Evolutionary conservation across 2,329 filamentous ascomycete genomes (phyloP).

Genomic region (Cladosporium sp.): DNA sequence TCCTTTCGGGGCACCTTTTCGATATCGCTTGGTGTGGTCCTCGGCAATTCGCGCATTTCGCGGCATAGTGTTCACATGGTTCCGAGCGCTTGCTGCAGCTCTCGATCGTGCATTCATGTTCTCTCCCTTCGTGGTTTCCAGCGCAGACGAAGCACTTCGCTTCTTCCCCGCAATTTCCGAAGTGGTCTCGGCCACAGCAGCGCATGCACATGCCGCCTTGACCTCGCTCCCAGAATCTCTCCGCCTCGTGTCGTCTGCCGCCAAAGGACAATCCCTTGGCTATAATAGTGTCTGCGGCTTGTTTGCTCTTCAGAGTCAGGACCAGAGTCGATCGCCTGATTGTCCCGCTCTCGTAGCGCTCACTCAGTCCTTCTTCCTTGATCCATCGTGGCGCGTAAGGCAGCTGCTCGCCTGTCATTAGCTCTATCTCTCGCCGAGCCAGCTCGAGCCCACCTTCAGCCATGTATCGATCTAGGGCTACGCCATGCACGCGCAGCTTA

Average conservation of each 20-base stretch:
- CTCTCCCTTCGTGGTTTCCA: not conserved
- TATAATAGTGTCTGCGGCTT: not conserved
- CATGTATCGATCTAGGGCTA: too few species aligned
- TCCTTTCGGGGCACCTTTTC: not conserved
- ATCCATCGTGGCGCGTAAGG: not conserved
- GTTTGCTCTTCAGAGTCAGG: conserved; percentile 1
- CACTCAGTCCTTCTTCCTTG: not conserved
- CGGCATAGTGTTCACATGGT: not conserved
- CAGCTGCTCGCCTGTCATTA: not conserved
- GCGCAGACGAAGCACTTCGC: not conserved
- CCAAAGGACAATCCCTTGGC: not conserved
- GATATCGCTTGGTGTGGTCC: not conserved
- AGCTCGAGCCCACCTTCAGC: too few species aligned
- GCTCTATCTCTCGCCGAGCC: not conserved
- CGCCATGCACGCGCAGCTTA: not conserved
- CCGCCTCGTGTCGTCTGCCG: not conserved
- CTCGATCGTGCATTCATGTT: not conserved
- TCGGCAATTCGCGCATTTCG: not conserved
- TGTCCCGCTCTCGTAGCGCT: not conserved
- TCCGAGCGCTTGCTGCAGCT: not conserved
- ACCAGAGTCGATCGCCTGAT: conserved; percentile 10
- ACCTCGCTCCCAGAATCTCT: not conserved
- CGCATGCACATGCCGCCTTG: not conserved
- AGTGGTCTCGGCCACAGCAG: not conserved
- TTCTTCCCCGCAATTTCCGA: not conserved